Base-by-base conservation (phyloP, 495 filamentous ascomycete species). In the Penicillium alfredii region DNA sequence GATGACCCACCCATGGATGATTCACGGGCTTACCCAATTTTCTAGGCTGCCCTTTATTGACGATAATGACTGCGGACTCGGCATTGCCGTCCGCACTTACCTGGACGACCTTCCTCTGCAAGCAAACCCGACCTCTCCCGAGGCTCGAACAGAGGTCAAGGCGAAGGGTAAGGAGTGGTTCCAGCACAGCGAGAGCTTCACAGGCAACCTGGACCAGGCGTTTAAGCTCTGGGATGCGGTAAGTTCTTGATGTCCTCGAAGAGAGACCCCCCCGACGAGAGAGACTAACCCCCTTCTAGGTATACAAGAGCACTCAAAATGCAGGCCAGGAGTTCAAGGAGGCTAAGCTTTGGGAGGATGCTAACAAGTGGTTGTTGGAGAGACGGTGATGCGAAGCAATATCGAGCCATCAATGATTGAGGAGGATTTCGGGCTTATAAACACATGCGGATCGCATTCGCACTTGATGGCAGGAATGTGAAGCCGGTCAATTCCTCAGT, bases 1-100 rank as follows among this genome's bases (percentile, higher is more conserved):
- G 8, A 8, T 25, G 23, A 25, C 23, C 22, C 22, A 37, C 29
- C 39, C 11, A 23, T 17, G 10, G 10, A 9, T 16, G 3, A 30
- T 28, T 11, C 6, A 37, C 38, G 28, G 32, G 21, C 63, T 80
- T 49, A 55, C 38, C 22, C 18, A 10, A 71, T 16, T 9, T 32
- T 8, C 18, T 32, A 94, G 86, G 27, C 70, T 99, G 17, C 92
- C 93, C 6, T 93, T 99, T 53, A 77, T 83, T 39, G 72, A 77
- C 10, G 83, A 92, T 49, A 82, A 85, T 27, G 86, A 93, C 47
- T 84, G 87, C 26, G 85, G 79, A 23, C 71, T 93, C 18, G 89
- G 87, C 11, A 92, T 97, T 51, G 88, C 88, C 3, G 84, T 92
- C 15, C 88, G 93, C 59, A 88, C 85, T 4, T 90, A 93, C 57